Percentiles rank a stretch among this genome's conserved stretches.
These are phyloP conservation scores for Lachancea kluyveri DNA, from an alignment of 805 yeast genomes.

Conservation along the genomic window DNA sequence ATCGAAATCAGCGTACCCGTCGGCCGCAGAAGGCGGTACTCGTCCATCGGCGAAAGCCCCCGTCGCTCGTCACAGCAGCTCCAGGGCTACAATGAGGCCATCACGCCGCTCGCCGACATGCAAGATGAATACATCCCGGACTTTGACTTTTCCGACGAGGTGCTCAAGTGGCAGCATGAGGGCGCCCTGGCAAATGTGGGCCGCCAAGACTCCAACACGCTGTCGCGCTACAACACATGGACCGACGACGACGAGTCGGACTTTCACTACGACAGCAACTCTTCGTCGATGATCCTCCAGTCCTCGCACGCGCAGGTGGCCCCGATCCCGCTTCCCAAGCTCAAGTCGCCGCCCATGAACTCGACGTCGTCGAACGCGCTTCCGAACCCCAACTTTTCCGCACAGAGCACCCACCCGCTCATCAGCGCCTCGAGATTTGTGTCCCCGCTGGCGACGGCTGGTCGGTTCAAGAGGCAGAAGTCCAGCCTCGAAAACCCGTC, in stretches of 20 bases:
- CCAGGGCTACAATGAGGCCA: background rate
- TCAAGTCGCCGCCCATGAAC: background rate
- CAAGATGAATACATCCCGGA: conserved; percentile 78
- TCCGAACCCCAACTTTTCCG: background rate
- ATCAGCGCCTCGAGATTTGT: too few relatives aligned
- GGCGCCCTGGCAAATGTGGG: background rate
- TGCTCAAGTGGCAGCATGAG: conserved; percentile 40
- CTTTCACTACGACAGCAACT: conserved; percentile 5
- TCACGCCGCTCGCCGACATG: conserved; percentile 35
- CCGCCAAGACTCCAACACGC: conserved; percentile 1
- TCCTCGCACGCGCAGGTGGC: conserved; percentile 9
- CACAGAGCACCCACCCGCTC: conserved; percentile 1
- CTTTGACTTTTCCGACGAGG: conserved; percentile 47
- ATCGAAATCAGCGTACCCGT: conserved; percentile 2
- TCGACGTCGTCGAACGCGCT: background rate
- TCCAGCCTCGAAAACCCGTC: conserved; percentile 2
- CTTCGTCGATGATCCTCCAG: conserved; percentile 4
- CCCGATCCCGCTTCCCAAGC: conserved; percentile 9
- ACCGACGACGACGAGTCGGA: conserved; percentile 4
- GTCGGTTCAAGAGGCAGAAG: conserved; percentile 5
- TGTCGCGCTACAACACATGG: conserved; percentile 5
- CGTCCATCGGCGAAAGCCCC: conserved; percentile 2
- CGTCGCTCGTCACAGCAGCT: background rate
- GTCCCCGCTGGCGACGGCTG: too few relatives aligned
- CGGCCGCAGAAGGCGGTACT: conserved; percentile 5